Base-by-base conservation (phyloP, 495 filamentous ascomycete genomes). In the Rusavskia elegans region DNA sequence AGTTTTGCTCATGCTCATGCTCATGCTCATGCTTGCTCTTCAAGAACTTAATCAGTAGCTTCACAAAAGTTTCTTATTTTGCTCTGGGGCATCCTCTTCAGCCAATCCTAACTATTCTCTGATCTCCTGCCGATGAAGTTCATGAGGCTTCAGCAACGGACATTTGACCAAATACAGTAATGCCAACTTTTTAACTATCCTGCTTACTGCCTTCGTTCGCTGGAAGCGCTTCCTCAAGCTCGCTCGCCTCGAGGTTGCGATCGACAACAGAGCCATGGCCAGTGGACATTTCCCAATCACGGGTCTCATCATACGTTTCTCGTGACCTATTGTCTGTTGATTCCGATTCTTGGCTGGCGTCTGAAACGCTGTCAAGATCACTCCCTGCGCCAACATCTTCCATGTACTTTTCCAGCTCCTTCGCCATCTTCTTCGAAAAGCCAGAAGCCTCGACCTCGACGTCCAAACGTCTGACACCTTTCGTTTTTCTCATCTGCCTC, bases 351-450 rank as follows among this genome's bases (percentile, higher is more conserved):
- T 14, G 6, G 14, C 40, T 42, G 5, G 8, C 40, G 40, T 17
- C 20, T 7, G 40, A 21, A 9, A 59, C 56, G 27, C 59, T 58
- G 6, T 55, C 61, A 45, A 59, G 45, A n/a, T 52, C 62, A n/a
- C 67, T 71, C 0, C 60, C 71, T 56, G 79, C 76, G 19, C 79
- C 80, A 21, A 81, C 76, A 29, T 80, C 82, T 56, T 80, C 79
- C 74, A 96, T 93, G 61, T 93, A 95, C 6, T 77, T 77, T 59
- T 95, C 90, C 21, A 97, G 68, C 54, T 97, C 92, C 60, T 87
- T 92, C 16, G 84, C 84, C 78, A 92, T 92, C 74, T 95, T 97
- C 68, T 80, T 89, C 16, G 87, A 93, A 65, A 96, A 96, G 0
- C 93, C 93, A 0, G 87, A 90, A 0, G 93, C 93, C 62, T 93